Base-by-base conservation (phyloP, 1,139 yeast genomes). In the Sugiyamaella pinicola region DNA sequence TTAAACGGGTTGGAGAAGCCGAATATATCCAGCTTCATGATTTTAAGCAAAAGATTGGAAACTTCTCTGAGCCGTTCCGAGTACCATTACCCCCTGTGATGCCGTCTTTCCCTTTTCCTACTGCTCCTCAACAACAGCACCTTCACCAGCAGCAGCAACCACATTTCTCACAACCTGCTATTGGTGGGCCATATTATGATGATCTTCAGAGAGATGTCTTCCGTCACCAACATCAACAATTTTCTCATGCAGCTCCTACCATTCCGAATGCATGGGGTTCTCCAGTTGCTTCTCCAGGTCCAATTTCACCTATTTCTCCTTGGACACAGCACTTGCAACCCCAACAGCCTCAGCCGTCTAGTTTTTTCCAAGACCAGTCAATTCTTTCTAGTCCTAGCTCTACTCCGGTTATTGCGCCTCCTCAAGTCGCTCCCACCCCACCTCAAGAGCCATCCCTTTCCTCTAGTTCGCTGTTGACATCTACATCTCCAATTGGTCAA, bases 1-100 rank as follows among this genome's bases (percentile, higher is more conserved):
- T 88, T 53, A 77, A 87, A 57, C 77, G 91, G 40, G 62, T 60
- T 2, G 74, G 71, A 41, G 75, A 71, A 45, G 31, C 54, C 1
- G 72, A 66, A 29, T 74, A 61, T 52, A 60, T 63, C 35, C 58
- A 68, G 6, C 61, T 73, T 26, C 64, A 63, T 24, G 69, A 68
- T 31, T 63, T 69, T 46, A 63, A 65, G 52, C 52, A 56, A 19
- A 60, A 62, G 39, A 75, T 83, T 13, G 79, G 77, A 53, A 82
- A 82, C 57, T 75, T 69, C 52, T 63, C 68, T n/a, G 77, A 75
- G 39, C 95, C 95, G 1, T 86, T 87, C 66, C 68, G 77, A 50
- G 75, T 78, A 10, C 83, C 90, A 0, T 74, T 84, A 54, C 79
- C 82, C 26, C 55, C 64, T 9, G 50, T 61, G 4, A 52, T 51